Evolutionary conservation across 345 rosid genomes (phyloP).

Genomic region (Melaleuca quinquenervia): DNA sequence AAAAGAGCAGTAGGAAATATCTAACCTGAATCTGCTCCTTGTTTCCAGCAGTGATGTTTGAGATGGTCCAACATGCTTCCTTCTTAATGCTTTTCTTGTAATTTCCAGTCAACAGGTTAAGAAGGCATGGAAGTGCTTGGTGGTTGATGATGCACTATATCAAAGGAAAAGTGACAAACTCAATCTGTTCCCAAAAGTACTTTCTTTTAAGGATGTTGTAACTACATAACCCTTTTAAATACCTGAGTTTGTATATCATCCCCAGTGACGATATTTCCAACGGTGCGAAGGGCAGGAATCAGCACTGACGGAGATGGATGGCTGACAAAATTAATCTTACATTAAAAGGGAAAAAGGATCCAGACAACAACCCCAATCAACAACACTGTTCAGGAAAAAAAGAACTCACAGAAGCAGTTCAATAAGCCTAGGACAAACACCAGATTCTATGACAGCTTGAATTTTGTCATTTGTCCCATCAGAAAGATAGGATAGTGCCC

Average conservation of each 20-base stretch:
- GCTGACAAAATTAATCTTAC: slow-evolving; percentile 12
- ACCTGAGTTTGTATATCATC: slow-evolving; percentile 83
- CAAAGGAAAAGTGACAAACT: neutral
- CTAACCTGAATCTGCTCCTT: slow-evolving; percentile 57
- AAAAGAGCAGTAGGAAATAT: neutral
- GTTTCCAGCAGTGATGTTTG: slow-evolving; percentile 84
- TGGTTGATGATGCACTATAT: slow-evolving; percentile 47
- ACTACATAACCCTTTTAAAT: neutral
- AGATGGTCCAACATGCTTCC: slow-evolving; percentile 93
- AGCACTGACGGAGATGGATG: slow-evolving; percentile 68
- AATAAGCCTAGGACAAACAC: slow-evolving; percentile 61
- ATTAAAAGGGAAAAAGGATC: neutral
- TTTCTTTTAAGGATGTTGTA: neutral
- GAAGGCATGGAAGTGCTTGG: slow-evolving; percentile 58
- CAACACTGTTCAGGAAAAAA: neutral
- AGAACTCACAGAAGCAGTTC: slow-evolving; percentile 57
- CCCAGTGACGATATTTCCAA: slow-evolving; percentile 85
- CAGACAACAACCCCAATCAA: neutral
- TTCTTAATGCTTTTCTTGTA: slow-evolving; percentile 81
- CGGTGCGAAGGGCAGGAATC: slow-evolving; percentile 81
- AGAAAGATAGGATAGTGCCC: slow-evolving; percentile 80
- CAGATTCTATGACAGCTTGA: slow-evolving; percentile 63
- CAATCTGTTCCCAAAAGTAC: neutral
- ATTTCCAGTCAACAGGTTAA: slow-evolving; percentile 38
- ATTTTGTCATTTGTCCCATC: slow-evolving; percentile 75